These are phyloP conservation scores for Saturnispora kantuleensis DNA, from an alignment of 805 yeast species.

Conservation along the genomic window DNA sequence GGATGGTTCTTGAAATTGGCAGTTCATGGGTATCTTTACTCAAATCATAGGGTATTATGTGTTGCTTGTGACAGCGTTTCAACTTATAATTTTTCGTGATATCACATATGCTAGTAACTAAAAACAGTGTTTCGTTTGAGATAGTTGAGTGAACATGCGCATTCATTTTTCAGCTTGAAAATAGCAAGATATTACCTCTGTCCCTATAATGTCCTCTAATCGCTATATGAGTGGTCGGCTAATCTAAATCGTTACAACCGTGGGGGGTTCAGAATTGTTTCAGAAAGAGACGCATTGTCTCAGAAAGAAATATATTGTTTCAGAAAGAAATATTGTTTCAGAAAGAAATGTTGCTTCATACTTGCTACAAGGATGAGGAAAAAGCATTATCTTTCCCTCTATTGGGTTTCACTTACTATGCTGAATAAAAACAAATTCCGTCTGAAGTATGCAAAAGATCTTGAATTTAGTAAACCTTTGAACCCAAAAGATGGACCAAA, in stretches of 20 bases:
- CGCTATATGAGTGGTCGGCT: no score
- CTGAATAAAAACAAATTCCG: no score
- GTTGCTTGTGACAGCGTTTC: not conserved
- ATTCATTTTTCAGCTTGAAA: not conserved
- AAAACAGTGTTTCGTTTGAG: not conserved
- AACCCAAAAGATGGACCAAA: slow-evolving; percentile 1
- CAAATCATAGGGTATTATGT: not conserved
- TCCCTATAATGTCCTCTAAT: no score
- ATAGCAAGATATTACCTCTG: no score
- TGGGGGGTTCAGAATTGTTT: no score
- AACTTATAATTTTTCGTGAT: slow-evolving; percentile 4
- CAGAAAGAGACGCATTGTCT: no score
- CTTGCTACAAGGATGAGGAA: not conserved
- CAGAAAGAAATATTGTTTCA: not conserved
- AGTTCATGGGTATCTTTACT: not conserved
- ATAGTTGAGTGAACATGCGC: not conserved
- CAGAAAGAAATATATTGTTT: no score
- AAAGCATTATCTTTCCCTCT: no score
- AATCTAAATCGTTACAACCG: not conserved
- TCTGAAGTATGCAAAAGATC: not conserved
- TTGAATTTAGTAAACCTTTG: slow-evolving; percentile 5
- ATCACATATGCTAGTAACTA: not conserved
- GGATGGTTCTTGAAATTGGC: not conserved
- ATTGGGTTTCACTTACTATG: no score
- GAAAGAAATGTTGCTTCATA: no score